A percentile compares a stretch with the other conserved stretches of the same genome.
Evolutionary conservation across 345 rosid genomes (phyloP).

Genomic region (Balakata baccata): DNA sequence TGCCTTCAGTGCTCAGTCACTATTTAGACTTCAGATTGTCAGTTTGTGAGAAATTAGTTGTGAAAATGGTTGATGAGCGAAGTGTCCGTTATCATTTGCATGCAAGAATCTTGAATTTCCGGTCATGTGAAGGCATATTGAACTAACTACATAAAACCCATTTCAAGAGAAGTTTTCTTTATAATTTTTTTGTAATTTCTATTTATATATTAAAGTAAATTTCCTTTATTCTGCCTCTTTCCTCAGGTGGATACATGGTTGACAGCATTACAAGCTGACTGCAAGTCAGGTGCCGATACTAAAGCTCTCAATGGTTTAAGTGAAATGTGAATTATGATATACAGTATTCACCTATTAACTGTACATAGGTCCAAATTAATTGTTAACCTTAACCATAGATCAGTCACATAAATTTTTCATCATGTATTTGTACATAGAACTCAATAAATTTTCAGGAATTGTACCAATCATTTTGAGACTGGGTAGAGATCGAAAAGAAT

Average conservation of each 20-base stretch:
- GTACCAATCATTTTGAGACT: background rate
- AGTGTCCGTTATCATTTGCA: background rate
- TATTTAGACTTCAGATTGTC: background rate
- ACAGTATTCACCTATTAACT: conserved; percentile 15
- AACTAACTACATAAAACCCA: too few relatives aligned
- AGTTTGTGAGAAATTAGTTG: background rate
- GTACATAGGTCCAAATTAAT: conserved; percentile 29
- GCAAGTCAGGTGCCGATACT: conserved; percentile 38
- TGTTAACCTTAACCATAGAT: conserved; percentile 10
- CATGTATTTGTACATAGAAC: conserved; percentile 39
- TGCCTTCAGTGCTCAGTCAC: too few relatives aligned
- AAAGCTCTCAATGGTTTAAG: conserved; percentile 40
- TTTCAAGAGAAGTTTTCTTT: too few relatives aligned
- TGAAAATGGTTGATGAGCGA: background rate
- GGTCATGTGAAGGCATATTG: too few relatives aligned
- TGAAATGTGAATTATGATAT: conserved; percentile 9
- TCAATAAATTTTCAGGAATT: conserved; percentile 6
- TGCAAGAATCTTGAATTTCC: background rate
- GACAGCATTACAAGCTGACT: conserved; percentile 46
- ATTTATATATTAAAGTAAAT: background rate
- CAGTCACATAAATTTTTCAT: conserved; percentile 33
- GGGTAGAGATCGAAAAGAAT: too few relatives aligned
- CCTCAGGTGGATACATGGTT: conserved; percentile 77
- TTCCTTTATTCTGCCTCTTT: background rate
- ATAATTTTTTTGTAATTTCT: too few relatives aligned